These are phyloP conservation scores for Rhodocollybia butyracea DNA, from an alignment of 768 basidiomycete genomes.

Conservation along the genomic window DNA sequence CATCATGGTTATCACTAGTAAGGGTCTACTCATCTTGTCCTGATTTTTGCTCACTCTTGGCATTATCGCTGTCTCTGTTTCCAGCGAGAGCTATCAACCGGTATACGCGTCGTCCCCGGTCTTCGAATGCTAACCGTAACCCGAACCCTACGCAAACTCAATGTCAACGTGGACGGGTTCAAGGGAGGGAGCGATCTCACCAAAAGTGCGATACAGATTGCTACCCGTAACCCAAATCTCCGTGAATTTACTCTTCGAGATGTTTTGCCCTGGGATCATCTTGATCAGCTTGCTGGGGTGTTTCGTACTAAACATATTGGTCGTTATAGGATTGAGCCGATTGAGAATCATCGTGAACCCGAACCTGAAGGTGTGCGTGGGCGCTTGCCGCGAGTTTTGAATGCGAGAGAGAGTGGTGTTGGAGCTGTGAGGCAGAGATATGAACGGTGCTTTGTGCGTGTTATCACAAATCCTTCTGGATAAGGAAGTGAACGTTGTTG, in stretches of 20 bases:
- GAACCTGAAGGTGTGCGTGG: too few species aligned
- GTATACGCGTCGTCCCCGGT: slow-evolving; percentile 11
- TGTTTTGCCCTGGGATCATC: slow-evolving; percentile 16
- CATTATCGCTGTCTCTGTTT: neutral
- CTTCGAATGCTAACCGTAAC: slow-evolving; percentile 13
- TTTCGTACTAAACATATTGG: slow-evolving; percentile 11
- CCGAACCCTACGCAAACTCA: slow-evolving; percentile 13
- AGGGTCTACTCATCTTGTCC: neutral
- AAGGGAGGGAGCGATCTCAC: slow-evolving; percentile 3
- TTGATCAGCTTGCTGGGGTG: slow-evolving; percentile 13
- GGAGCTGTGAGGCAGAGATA: neutral
- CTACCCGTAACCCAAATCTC: slow-evolving; percentile 11
- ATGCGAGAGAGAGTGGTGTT: neutral
- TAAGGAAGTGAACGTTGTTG: too few species aligned
- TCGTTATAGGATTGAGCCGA: neutral
- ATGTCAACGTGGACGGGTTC: too few species aligned
- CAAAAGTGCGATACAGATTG: slow-evolving; percentile 13
- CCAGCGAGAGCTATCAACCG: slow-evolving; percentile 13
- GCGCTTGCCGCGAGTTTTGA: neutral
- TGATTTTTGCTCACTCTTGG: neutral
- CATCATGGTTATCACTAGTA: slow-evolving; percentile 12
- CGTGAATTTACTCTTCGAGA: slow-evolving; percentile 14
- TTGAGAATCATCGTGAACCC: neutral
- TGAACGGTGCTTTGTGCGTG: neutral
- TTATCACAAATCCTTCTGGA: neutral